Evolutionary conservation across 2,329 filamentous ascomycete species (phyloP).

Genomic region (Fusarium kyushuense): DNA sequence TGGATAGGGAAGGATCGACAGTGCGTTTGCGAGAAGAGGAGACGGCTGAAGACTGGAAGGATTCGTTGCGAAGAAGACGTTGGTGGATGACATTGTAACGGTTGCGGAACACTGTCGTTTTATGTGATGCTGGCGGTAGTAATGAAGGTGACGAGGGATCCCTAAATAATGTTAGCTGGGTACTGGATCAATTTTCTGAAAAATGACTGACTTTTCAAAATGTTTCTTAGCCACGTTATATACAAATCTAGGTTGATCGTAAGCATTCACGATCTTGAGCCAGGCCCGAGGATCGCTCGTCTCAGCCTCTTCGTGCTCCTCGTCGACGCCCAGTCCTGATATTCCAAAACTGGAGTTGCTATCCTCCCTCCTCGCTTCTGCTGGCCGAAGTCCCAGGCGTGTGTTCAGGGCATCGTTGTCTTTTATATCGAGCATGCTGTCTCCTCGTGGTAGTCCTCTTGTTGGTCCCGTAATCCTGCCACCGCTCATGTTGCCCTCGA

Average conservation of each 20-base stretch:
- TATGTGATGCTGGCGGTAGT: slow-evolving; percentile 82
- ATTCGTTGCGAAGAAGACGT: slow-evolving; percentile 89
- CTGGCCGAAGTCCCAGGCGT: slow-evolving; percentile 64
- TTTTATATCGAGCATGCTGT: slow-evolving; percentile 71
- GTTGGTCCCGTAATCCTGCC: slow-evolving; percentile 72
- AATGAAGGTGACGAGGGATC: slow-evolving; percentile 74
- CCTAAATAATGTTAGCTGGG: slow-evolving; percentile 55
- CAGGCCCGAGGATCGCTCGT: slow-evolving; percentile 80
- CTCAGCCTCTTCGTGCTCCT: slow-evolving; percentile 68
- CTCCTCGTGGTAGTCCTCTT: slow-evolving; percentile 66
- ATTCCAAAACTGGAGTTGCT: slow-evolving; percentile 75
- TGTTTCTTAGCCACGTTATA: slow-evolving; percentile 89
- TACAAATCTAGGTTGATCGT: slow-evolving; percentile 82
- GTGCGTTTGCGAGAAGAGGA: slow-evolving; percentile 68
- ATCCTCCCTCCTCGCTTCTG: slow-evolving; percentile 65
- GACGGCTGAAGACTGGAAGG: slow-evolving; percentile 86
- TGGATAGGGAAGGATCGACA: slow-evolving; percentile 70
- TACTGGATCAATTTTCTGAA: background rate
- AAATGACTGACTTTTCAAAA: slow-evolving; percentile 76
- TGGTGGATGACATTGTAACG: slow-evolving; percentile 94
- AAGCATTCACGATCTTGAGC: slow-evolving; percentile 86
- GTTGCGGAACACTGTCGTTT: slow-evolving; percentile 88
- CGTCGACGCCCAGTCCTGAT: slow-evolving; percentile 64
- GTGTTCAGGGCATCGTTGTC: slow-evolving; percentile 67
- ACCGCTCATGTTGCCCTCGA: slow-evolving; percentile 92